Base-by-base conservation (phyloP, 2,329 filamentous ascomycete genomes). In the Diaporthe citriasiana region DNA sequence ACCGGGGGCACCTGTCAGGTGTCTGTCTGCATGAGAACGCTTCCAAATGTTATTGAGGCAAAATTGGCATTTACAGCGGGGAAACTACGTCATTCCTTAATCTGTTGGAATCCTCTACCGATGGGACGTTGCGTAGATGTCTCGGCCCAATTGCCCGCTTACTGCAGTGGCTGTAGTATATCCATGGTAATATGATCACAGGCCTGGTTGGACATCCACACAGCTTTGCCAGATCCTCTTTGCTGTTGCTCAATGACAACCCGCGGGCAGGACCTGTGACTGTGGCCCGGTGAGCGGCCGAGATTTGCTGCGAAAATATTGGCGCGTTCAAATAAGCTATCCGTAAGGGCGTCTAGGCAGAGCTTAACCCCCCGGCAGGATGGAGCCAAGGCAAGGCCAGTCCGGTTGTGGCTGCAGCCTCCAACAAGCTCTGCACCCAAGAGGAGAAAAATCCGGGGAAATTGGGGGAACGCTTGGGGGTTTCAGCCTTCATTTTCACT, bases 271-370 rank as follows among this genome's bases (percentile, higher is more conserved):
- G 15, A 45, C 47, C 33, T 12, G 30, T n/a, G 42, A n/a, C 7
- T 66, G 63, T 19, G 47, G 33, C n/a, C 47, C 33, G 47, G 63
- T 35, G 47, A 53, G 33, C 33, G 63, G n/a, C 63, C 63, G 63
- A 68, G 63, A 53, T 68, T 68, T 68, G 45, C 4, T 22, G 63
- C 63, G 63, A 68, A n/a, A 68, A 53, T 68, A 68, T 53, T 53
- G 63, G 63, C 63, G 63, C 33, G 63, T 68, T 3, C 33, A 53
- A 68, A 53, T 40, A 68, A 68, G 63, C 63, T 68, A 68, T 35
- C 45, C 45, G 63, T 38, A 68, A 2, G 33, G 33, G 60, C 38
- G 42, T 22, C 60, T 50, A 15, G 60, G 63, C 63, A 51, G 63
- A 53, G 63, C 63, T 53, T 68, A 51, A 40, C 22, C 19, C 45